Evolutionary conservation across 2,329 filamentous ascomycete species (phyloP).

Genomic region (Fusarium palustre): DNA sequence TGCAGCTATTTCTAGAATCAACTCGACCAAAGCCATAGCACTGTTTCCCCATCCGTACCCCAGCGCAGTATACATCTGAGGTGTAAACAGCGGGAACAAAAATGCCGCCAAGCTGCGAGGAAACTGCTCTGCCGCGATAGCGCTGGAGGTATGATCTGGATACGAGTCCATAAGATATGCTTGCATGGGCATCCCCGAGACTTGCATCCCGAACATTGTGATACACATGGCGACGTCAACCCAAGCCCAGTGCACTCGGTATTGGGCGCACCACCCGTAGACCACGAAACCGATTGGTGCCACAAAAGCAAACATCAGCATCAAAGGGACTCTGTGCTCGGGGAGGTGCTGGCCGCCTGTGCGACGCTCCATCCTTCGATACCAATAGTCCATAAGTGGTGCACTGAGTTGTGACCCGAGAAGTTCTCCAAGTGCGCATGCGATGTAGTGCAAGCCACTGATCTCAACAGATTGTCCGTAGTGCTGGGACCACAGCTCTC

Average conservation of each 20-base stretch:
- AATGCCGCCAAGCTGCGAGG: slow-evolving; percentile 60
- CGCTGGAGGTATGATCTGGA: slow-evolving; percentile 59
- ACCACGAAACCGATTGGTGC: slow-evolving; percentile 52
- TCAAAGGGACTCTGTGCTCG: slow-evolving; percentile 46
- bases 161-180: slow-evolving; percentile 61
- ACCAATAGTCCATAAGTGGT: slow-evolving; percentile 57
- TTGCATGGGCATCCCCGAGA: slow-evolving; percentile 48
- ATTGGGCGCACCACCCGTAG: slow-evolving; percentile 59
- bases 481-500: slow-evolving; percentile 64
- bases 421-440: slow-evolving; percentile 72
- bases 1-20: slow-evolving; percentile 54
- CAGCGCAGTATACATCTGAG: slow-evolving; percentile 52
- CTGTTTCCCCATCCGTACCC: slow-evolving; percentile 57
- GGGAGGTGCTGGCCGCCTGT: slow-evolving; percentile 25
- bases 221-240: slow-evolving; percentile 54
- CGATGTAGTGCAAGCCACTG: slow-evolving; percentile 73
- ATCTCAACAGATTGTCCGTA: slow-evolving; percentile 69
- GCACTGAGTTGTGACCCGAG: slow-evolving; percentile 63
- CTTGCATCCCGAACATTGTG: slow-evolving; percentile 50
- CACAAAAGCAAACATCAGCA: slow-evolving; percentile 58
- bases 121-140: slow-evolving; percentile 60
- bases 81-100: slow-evolving; percentile 62
- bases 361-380: slow-evolving; percentile 37
- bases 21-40: slow-evolving; percentile 52
- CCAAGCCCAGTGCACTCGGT: slow-evolving; percentile 53